Percentiles rank a stretch among this genome's conserved stretches.
Evolutionary conservation across 2,329 filamentous ascomycete species (phyloP).

Genomic region (Pseudocercospora crystallina): DNA sequence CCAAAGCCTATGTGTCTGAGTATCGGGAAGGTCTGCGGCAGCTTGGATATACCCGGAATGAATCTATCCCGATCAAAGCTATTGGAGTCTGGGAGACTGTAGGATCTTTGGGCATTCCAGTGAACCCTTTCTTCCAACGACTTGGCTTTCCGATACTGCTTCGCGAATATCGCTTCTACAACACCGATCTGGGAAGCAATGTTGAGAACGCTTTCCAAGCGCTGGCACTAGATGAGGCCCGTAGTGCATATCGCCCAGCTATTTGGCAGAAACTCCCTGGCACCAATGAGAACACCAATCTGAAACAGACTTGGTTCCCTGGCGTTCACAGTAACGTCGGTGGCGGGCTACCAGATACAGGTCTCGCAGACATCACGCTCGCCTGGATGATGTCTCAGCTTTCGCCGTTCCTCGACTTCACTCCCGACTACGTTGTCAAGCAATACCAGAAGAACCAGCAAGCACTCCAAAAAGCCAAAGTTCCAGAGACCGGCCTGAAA

Average conservation of each 20-base stretch:
- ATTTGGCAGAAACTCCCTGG: constrained; percentile 42
- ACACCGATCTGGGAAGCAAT: constrained; percentile 34
- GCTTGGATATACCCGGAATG: constrained; percentile 6
- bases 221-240: constrained; percentile 54
- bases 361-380: constrained; percentile 38
- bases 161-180: constrained; percentile 34
- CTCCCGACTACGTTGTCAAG: constrained; percentile 29
- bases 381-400: constrained; percentile 42
- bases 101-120: constrained; percentile 37
- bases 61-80: constrained; percentile 24
- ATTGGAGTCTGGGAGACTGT: constrained; percentile 54
- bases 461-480: constrained; percentile 7
- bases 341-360: constrained; percentile 41
- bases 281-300: constrained; percentile 26
- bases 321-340: constrained; percentile 55
- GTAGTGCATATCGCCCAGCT: constrained; percentile 52
- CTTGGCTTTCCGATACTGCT: constrained; percentile 28
- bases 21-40: constrained; percentile 26
- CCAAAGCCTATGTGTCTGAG: constrained; percentile 26
- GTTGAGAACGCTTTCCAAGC: constrained; percentile 58
- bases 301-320: constrained; percentile 57
- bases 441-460: constrained; percentile 13
- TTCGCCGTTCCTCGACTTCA: constrained; percentile 34
- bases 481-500: constrained; percentile 7
- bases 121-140: constrained; percentile 35